Conservation (phyloP, 1,139 yeast species). For the Taphrina flavorubra region DNA sequence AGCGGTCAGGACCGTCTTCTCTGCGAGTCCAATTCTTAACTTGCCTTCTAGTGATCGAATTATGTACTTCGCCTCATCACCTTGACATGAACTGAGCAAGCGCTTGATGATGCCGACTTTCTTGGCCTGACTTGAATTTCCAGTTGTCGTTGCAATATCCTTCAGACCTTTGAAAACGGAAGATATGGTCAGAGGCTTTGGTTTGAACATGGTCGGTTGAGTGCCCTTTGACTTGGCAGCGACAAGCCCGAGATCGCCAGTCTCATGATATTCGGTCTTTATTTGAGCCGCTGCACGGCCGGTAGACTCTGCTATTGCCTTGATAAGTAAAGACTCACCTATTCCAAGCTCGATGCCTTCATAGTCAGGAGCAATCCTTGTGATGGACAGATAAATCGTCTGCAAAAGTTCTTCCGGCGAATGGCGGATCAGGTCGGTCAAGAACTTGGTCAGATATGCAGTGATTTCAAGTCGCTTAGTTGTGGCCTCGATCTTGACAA, state of each 20-base stretch:
- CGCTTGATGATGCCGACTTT: conserved; percentile 80
- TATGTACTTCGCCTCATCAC: conserved; percentile 87
- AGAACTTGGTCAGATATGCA: conserved; percentile 45
- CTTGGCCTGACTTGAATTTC: conserved; percentile 79
- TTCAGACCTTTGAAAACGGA: conserved; percentile 75
- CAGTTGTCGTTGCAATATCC: conserved; percentile 77
- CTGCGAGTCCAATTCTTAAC: conserved; percentile 90
- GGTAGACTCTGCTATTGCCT: conserved; percentile 87
- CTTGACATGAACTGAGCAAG: conserved; percentile 83
- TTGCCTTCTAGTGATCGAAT: conserved; percentile 92
- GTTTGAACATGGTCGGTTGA: conserved; percentile 93
- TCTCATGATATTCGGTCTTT: conserved; percentile 72
- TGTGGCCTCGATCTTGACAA: conserved; percentile 45
- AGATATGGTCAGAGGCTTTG: conserved; percentile 74
- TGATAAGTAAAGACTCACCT: conserved; percentile 85
- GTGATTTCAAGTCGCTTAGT: conserved; percentile 46
- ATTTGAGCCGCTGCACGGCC: conserved; percentile 77
- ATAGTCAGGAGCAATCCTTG: conserved; percentile 91
- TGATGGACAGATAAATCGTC: conserved; percentile 56
- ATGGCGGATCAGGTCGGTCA: conserved; percentile 42
- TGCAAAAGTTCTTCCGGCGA: conserved; percentile 45
- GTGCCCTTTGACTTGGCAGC: conserved; percentile 82
- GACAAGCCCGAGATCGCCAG: conserved; percentile 89
- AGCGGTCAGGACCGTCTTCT: conserved; percentile 82
- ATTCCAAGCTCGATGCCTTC: conserved; percentile 72